Evolutionary conservation across 495 filamentous ascomycete genomes (phyloP).

Genomic region (Margaritispora aquatica): DNA sequence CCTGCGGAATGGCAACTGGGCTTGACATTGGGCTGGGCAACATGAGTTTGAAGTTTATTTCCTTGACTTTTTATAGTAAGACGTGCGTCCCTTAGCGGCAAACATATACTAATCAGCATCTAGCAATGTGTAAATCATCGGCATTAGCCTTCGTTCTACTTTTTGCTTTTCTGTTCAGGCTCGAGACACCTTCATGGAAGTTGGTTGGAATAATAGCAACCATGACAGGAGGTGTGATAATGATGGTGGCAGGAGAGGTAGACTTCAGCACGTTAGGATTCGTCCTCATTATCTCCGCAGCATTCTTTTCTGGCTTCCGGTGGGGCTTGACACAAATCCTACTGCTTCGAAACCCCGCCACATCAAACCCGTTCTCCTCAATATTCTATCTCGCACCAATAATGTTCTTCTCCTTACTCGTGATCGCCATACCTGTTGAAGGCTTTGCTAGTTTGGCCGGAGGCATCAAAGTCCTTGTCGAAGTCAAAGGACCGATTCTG

Average conservation of each 20-base stretch:
- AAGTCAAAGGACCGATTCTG: slow-evolving; percentile 51
- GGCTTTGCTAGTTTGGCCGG: slow-evolving; percentile 59
- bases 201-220: slow-evolving; percentile 81
- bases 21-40: slow-evolving; percentile 97
- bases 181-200: slow-evolving; percentile 81
- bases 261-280: slow-evolving; percentile 87
- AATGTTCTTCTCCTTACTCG: slow-evolving; percentile 82
- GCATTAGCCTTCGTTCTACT: slow-evolving; percentile 89
- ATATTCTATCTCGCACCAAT: slow-evolving; percentile 95
- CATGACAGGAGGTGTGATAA: slow-evolving; percentile 93
- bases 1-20: slow-evolving; percentile 88
- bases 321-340: slow-evolving; percentile 98
- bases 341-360: slow-evolving; percentile 88
- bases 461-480: slow-evolving; percentile 55
- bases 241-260: slow-evolving; percentile 99
- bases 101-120: background rate
- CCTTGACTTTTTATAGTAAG: slow-evolving; percentile 92
- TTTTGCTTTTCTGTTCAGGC: slow-evolving; percentile 91
- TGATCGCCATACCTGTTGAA: slow-evolving; percentile 82
- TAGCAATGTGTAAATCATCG: slow-evolving; percentile 98
- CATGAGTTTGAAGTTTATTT: slow-evolving; percentile 91
- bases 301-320: slow-evolving; percentile 94
- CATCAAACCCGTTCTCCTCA: slow-evolving; percentile 91
- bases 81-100: slow-evolving; percentile 10
- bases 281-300: slow-evolving; percentile 81